Conservation (phyloP, 2,329 filamentous ascomycete species). For the Fusarium oligoseptatum region DNA sequence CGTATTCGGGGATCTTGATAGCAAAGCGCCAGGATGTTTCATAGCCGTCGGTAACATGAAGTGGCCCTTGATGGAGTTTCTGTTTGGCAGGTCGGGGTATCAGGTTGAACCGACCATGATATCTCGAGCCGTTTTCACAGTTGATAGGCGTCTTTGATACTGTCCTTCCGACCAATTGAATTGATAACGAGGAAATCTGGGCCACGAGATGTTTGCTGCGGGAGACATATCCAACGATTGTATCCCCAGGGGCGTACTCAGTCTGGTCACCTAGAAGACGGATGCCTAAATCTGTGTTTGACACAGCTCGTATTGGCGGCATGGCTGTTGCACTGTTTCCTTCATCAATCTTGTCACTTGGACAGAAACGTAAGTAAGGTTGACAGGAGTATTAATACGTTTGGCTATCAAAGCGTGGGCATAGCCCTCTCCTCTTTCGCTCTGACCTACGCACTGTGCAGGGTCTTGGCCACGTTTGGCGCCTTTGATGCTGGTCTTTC, state of each 20-base stretch:
- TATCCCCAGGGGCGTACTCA: constrained; percentile 42
- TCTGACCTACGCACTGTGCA: neutral
- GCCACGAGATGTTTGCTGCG: constrained; percentile 40
- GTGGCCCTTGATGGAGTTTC: constrained; percentile 39
- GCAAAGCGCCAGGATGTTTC: constrained; percentile 47
- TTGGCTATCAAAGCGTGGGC: neutral
- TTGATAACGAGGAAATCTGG: constrained; percentile 31
- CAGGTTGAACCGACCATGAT: constrained; percentile 45
- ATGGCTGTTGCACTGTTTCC: neutral
- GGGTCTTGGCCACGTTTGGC: neutral
- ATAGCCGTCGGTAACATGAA: constrained; percentile 39
- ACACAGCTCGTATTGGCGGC: constrained; percentile 7
- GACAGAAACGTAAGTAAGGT: neutral
- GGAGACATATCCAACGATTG: constrained; percentile 43
- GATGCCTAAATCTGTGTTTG: constrained; percentile 16
- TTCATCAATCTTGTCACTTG: neutral
- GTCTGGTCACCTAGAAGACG: constrained; percentile 4
- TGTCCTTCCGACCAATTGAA: constrained; percentile 44
- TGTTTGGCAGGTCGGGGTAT: constrained; percentile 25
- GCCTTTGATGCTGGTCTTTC: neutral
- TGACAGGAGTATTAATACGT: neutral
- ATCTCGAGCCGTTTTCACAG: constrained; percentile 22
- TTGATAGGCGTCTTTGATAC: constrained; percentile 44
- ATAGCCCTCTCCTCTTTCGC: neutral
- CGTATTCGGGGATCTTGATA: constrained; percentile 44